Evolutionary conservation across 345 rosid species (phyloP).

Genomic region (Brassica cretica): DNA sequence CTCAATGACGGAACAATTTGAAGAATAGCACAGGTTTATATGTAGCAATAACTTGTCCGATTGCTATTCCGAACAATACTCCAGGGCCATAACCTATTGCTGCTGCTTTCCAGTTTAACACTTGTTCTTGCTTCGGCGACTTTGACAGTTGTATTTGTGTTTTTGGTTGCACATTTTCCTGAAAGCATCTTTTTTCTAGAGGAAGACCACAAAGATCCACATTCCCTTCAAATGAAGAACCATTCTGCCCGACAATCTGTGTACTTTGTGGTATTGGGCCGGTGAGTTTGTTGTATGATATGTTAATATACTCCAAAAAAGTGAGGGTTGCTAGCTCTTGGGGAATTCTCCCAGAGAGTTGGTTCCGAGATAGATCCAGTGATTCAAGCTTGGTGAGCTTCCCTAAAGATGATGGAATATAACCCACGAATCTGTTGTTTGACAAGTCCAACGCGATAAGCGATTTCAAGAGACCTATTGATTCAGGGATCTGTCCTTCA

Average conservation of each 20-base stretch:
- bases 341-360: background rate
- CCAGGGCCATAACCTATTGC: background rate
- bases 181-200: background rate
- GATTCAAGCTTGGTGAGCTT: too few relatives aligned
- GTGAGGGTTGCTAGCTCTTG: background rate
- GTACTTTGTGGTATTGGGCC: background rate
- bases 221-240: background rate
- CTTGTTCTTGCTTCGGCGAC: background rate
- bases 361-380: background rate
- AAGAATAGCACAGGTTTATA: background rate
- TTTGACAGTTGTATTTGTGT: background rate
- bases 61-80: constrained; percentile 2
- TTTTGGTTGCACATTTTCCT: background rate
- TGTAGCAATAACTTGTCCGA: background rate
- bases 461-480: too few relatives aligned
- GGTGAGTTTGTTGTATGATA: background rate
- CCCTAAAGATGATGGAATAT: too few relatives aligned
- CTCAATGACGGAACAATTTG: background rate
- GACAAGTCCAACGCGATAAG: too few relatives aligned
- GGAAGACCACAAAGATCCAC: background rate
- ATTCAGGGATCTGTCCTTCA: too few relatives aligned
- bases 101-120: background rate
- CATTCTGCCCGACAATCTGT: background rate
- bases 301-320: background rate
- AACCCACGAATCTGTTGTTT: too few relatives aligned